These are phyloP conservation scores for Ciborinia camelliae DNA, from an alignment of 2,329 filamentous ascomycete species.

Conservation along the genomic window DNA sequence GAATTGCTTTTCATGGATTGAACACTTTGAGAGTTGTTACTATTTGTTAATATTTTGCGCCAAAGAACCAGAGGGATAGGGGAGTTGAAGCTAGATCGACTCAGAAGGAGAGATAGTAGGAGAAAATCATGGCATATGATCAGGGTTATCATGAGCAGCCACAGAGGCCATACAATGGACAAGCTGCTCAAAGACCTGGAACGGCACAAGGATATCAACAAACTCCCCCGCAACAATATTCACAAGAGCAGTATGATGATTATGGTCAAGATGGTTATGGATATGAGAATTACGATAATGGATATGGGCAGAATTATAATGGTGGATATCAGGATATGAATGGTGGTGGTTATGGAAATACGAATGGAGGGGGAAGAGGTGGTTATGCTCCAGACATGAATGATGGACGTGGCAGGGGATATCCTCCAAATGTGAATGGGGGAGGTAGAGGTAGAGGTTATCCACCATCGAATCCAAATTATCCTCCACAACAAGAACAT, in stretches of 20 bases:
- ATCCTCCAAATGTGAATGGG: constrained; percentile 18
- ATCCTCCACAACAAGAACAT: constrained; percentile 34
- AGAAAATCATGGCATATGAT: constrained; percentile 36
- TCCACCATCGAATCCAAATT: constrained; percentile 32
- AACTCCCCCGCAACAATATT: constrained; percentile 49
- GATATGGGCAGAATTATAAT: constrained; percentile 32
- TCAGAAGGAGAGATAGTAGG: neutral
- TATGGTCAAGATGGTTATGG: constrained; percentile 35
- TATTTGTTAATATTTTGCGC: constrained; percentile 10
- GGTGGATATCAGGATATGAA: constrained; percentile 33
- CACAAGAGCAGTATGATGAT: constrained; percentile 55
- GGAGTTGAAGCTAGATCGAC: neutral
- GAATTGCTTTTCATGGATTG: constrained; percentile 5
- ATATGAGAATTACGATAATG: constrained; percentile 33
- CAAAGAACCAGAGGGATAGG: neutral
- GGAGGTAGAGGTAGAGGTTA: constrained; percentile 27
- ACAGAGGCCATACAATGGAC: constrained; percentile 35
- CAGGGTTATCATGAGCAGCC: constrained; percentile 34
- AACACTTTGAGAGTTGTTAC: neutral
- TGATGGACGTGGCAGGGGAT: constrained; percentile 32
- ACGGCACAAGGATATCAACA: constrained; percentile 33
- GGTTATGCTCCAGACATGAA: constrained; percentile 32
- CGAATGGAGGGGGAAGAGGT: constrained; percentile 23
- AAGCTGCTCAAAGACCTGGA: constrained; percentile 31
- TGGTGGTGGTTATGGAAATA: constrained; percentile 29